A percentile compares a stretch with the other conserved stretches of the same genome.
These are phyloP conservation scores for Lachnellula subtilissima DNA, from an alignment of 2,329 filamentous ascomycete species.

Conservation along the genomic window DNA sequence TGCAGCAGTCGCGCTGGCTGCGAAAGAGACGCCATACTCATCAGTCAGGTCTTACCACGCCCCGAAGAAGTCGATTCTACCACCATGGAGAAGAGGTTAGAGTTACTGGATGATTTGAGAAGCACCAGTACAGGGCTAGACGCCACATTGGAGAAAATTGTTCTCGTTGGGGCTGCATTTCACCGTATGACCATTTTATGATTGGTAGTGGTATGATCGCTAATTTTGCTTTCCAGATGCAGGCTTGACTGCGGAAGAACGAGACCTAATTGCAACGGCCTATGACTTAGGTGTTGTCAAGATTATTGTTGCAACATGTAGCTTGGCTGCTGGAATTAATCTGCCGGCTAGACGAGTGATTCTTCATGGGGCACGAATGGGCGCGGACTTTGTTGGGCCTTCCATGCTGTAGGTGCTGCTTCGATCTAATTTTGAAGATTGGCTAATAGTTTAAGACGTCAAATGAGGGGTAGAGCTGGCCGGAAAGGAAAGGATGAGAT, in stretches of 20 bases:
- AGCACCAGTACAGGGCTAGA: constrained; percentile 65
- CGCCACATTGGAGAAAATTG: constrained; percentile 56
- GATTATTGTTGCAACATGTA: constrained; percentile 72
- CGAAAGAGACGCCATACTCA: constrained; percentile 62
- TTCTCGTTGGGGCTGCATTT: constrained; percentile 66
- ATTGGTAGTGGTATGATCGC: background rate
- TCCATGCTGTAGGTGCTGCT: constrained; percentile 56
- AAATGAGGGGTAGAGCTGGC: constrained; percentile 75
- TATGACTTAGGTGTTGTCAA: constrained; percentile 65
- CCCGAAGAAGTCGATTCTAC: constrained; percentile 37
- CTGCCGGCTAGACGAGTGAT: constrained; percentile 69
- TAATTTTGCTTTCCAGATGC: constrained; percentile 38
- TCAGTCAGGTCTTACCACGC: constrained; percentile 61
- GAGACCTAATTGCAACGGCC: constrained; percentile 64
- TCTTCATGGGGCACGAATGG: constrained; percentile 70
- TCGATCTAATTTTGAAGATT: constrained; percentile 15
- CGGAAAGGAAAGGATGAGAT: constrained; percentile 74
- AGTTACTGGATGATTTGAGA: constrained; percentile 61
- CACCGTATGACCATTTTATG: constrained; percentile 52
- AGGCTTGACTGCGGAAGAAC: constrained; percentile 69
- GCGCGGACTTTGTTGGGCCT: constrained; percentile 69
- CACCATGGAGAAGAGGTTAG: constrained; percentile 53
- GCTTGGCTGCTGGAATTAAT: constrained; percentile 79
- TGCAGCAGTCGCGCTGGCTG: constrained; percentile 64
- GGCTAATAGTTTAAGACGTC: constrained; percentile 42